phyloP scores from a whole-genome alignment of 2,329 filamentous ascomycete genomes.

The Rhexocercosporidium sp. region DNA sequence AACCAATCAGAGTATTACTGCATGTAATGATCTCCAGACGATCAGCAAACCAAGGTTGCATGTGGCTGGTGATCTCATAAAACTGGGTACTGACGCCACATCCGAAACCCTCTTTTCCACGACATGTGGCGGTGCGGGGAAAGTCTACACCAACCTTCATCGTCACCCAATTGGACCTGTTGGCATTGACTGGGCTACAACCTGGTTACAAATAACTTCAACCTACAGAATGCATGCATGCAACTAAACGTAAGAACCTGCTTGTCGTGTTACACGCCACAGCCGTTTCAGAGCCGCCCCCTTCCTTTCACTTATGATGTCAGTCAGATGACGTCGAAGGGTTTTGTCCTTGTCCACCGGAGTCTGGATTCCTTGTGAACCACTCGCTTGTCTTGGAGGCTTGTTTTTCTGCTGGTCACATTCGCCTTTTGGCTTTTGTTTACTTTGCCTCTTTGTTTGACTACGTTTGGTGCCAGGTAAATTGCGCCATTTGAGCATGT shows the following conservation, averaged over 20 bases:
- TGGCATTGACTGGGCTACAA: not conserved
- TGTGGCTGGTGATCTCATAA: constrained; percentile 2
- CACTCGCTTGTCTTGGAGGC: not conserved
- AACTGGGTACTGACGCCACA: no score
- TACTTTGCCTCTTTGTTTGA: not conserved
- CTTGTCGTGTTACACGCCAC: not conserved
- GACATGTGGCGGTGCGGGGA: constrained; percentile 7
- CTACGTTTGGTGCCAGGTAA: not conserved
- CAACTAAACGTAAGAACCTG: no score
- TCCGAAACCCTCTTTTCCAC: not conserved
- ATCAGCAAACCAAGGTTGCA: constrained; percentile 1
- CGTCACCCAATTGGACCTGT: not conserved
- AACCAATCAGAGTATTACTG: not conserved
- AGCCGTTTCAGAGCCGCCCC: not conserved
- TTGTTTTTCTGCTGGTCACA: constrained; percentile 1
- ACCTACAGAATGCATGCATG: not conserved
- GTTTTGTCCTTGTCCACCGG: not conserved
- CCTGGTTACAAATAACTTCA: constrained; percentile 1
- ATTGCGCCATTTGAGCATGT: not conserved
- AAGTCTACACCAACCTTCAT: not conserved
- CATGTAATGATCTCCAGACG: not conserved
- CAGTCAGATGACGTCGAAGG: constrained; percentile 21
- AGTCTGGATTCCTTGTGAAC: not conserved
- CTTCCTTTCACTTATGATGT: constrained; percentile 14
- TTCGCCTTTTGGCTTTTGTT: not conserved